A percentile compares a stretch with the other conserved stretches of the same genome.
Conservation (phyloP, 805 yeast genomes). For the Jamesozyma jinghongensis region DNA sequence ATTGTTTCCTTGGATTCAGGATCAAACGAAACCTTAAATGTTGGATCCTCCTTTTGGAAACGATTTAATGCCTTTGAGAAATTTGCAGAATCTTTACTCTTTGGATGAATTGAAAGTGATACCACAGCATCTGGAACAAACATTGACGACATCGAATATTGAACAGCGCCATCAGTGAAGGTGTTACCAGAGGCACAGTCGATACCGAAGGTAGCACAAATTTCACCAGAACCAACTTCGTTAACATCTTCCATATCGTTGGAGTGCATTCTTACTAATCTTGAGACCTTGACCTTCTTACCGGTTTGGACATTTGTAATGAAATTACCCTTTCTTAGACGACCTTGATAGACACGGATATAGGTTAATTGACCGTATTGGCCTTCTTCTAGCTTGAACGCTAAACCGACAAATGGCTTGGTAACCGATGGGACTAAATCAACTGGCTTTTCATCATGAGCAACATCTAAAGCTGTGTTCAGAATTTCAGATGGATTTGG, state of each 20-base stretch:
- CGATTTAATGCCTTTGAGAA: conserved; percentile 95
- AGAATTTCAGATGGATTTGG: conserved; percentile 93
- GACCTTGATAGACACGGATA: conserved; percentile 95
- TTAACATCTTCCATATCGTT: conserved; percentile 97
- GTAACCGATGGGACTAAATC: conserved; percentile 61
- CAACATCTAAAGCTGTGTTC: conserved; percentile 78
- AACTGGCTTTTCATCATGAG: conserved; percentile 56
- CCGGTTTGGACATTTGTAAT: conserved; percentile 87
- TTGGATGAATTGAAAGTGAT: conserved; percentile 83
- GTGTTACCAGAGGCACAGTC: conserved; percentile 99
- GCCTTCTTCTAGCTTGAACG: conserved; percentile 99
- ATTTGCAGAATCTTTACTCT: conserved; percentile 69
- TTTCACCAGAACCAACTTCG: conserved; percentile 95
- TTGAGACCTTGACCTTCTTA: conserved; percentile 83
- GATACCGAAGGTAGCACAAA: conserved; percentile 98
- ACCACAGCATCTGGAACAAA: conserved; percentile 98
- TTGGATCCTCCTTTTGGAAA: conserved; percentile 98
- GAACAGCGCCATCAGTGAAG: conserved; percentile 73
- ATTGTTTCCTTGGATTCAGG: conserved; percentile 86
- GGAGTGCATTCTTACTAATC: conserved; percentile 97
- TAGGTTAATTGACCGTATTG: conserved; percentile 96
- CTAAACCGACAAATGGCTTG: conserved; percentile 88
- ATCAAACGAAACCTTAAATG: conserved; percentile 88
- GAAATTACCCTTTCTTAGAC: conserved; percentile 79
- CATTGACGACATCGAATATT: conserved; percentile 94